Base-by-base conservation (phyloP, 164 flowering plant genomes). In the Chimonanthus salicifolius region DNA sequence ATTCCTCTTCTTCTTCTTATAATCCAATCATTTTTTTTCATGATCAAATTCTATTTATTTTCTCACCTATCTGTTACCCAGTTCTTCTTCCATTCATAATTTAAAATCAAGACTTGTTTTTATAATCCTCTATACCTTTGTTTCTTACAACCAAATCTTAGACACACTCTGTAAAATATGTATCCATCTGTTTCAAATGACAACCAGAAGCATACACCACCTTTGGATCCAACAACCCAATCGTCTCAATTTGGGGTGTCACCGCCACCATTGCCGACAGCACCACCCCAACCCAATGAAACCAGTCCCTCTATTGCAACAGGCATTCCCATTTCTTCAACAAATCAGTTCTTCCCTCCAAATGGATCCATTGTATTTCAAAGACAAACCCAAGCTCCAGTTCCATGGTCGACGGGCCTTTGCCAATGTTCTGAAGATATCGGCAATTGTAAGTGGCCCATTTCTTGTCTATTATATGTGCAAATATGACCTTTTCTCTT, bases 31-130 rank as follows among this genome's bases (percentile, higher is more conserved):
- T 33, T 33, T 33, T 33, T 33, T 33, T 33, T 33, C 33, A 33
- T 33, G 33, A 33, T 33, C 33, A 33, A 33, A 33, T 18, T 62
- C 64, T 62, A 13, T 62, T 18, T 66, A 33, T 74, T 71, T 49
- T 64, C 67, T 47, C 73, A 21, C 18, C 72, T 69, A 63, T 69
- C 63, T 68, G 67, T 58, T 67, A 58, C 67, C 43, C 71, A 4
- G 58, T 48, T 18, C 20, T 18, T 62, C 64, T n/a, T 18, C n/a
- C 64, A 2, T 18, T 10, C 64, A 33, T 33, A 33, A 33, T 33
- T 1, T 33, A 33, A 33, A 33, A 33, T 33, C 33, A 33, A 33
- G 0, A 33, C 33, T 33, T 33, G 33, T 33, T 33, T 33, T 33
- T 33, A 33, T 33, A 33, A 33, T 33, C 33, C 33, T 33, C 33